Evolutionary conservation across 176 grass and related monocot genomes (phyloP).

Genomic region (Ananas comosus): DNA sequence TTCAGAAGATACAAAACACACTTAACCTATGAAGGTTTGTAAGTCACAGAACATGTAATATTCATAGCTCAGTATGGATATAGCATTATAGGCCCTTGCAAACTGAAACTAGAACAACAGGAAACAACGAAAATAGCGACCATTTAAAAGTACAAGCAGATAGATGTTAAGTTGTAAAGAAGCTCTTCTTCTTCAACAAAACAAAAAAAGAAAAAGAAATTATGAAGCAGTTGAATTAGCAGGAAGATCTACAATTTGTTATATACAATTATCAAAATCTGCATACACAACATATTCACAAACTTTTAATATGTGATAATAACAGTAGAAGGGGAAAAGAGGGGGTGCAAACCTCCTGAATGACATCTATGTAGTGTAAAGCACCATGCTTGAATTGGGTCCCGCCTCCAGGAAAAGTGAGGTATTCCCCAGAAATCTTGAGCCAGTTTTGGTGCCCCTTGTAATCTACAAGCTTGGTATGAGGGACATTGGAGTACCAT

Average conservation of each 20-base stretch:
- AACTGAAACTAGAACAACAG: neutral
- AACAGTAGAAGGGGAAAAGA: neutral
- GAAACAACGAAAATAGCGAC: neutral
- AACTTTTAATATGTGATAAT: neutral
- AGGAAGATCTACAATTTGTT: neutral
- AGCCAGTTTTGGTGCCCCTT: constrained; percentile 93
- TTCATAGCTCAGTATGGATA: neutral
- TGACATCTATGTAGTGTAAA: constrained; percentile 75
- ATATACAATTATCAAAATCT: neutral
- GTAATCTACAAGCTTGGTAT: constrained; percentile 56
- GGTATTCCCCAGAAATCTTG: constrained; percentile 63
- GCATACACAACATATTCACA: neutral
- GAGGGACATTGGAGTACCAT: constrained; percentile 86
- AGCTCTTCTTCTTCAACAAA: no score
- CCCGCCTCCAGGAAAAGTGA: constrained; percentile 67
- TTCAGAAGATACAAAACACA: neutral
- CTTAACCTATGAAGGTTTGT: neutral
- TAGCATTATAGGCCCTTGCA: neutral
- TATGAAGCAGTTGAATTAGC: neutral
- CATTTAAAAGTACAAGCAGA: neutral
- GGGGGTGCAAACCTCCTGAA: constrained; percentile 37
- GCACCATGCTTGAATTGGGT: constrained; percentile 86
- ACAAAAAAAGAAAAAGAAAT: neutral
- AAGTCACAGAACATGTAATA: neutral
- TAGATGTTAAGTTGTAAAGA: neutral